A percentile compares a stretch with the other conserved stretches of the same genome.
Evolutionary conservation across 2,329 filamentous ascomycete species (phyloP).

Genomic region (Periconia sp.): DNA sequence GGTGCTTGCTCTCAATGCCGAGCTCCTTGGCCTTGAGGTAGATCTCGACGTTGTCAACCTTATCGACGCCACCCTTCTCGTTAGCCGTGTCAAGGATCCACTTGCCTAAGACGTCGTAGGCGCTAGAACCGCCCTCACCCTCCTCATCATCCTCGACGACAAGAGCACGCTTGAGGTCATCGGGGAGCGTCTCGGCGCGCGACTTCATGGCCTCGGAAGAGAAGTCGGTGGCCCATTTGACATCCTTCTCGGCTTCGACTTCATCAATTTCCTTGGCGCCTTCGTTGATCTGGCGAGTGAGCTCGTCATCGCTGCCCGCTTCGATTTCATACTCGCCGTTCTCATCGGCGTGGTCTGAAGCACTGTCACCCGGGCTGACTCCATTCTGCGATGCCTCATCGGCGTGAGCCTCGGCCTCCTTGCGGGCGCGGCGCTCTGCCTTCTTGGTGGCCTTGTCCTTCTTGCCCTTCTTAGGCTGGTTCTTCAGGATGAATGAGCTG

Average conservation of each 20-base stretch:
- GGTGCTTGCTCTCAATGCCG: slow-evolving; percentile 93
- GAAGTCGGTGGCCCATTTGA: slow-evolving; percentile 96
- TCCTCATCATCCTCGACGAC: slow-evolving; percentile 83
- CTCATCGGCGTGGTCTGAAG: slow-evolving; percentile 68
- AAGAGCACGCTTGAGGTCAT: slow-evolving; percentile 91
- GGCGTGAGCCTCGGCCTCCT: slow-evolving; percentile 67
- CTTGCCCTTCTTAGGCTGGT: slow-evolving; percentile 90
- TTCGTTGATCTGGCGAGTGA: slow-evolving; percentile 75
- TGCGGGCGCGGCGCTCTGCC: slow-evolving; percentile 82
- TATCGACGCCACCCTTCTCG: slow-evolving; percentile 73
- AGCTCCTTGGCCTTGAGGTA: slow-evolving; percentile 97
- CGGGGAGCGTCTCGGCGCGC: slow-evolving; percentile 90
- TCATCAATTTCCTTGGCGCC: slow-evolving; percentile 76
- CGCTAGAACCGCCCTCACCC: slow-evolving; percentile 76
- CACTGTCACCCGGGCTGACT: slow-evolving; percentile 70
- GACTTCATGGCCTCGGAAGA: slow-evolving; percentile 94
- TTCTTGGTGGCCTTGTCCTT: slow-evolving; percentile 97
- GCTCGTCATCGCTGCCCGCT: slow-evolving; percentile 87
- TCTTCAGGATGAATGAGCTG: slow-evolving; percentile 96
- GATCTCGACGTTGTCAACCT: slow-evolving; percentile 87
- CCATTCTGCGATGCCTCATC: slow-evolving; percentile 60
- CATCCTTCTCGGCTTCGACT: slow-evolving; percentile 74
- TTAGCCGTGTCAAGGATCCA: slow-evolving; percentile 84
- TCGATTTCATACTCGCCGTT: slow-evolving; percentile 71
- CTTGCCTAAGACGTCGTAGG: slow-evolving; percentile 89